phyloP scores from a whole-genome alignment of 345 rosid genomes.

The Salix suchowensis region DNA sequence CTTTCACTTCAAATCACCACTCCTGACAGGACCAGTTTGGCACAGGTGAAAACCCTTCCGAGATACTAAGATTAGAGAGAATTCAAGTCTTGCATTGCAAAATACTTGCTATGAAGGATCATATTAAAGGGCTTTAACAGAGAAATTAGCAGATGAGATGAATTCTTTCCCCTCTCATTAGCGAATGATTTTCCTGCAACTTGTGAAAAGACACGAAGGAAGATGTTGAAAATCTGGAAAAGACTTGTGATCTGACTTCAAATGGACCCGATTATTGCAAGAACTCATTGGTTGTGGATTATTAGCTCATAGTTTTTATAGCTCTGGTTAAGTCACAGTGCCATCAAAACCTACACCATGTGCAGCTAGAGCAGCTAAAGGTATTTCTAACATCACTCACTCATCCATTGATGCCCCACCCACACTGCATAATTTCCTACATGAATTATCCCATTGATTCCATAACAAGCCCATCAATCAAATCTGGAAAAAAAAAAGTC shows the following conservation, averaged over 20 bases:
- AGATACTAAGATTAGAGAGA: background rate
- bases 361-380: slow-evolving; percentile 19
- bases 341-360: slow-evolving; percentile 17
- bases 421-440: slow-evolving; percentile 32
- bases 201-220: slow-evolving; percentile 3
- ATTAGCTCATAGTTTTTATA: slow-evolving; percentile 1
- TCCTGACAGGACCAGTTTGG: slow-evolving; percentile 5
- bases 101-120: no score
- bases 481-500: slow-evolving; percentile 5
- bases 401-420: slow-evolving; percentile 55
- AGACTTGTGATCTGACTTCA: slow-evolving; percentile 14
- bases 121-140: background rate
- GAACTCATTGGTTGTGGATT: background rate
- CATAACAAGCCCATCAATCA: slow-evolving; percentile 57
- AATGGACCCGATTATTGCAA: slow-evolving; percentile 13
- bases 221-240: slow-evolving; percentile 8
- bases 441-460: slow-evolving; percentile 38
- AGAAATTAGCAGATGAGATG: background rate
- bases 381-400: slow-evolving; percentile 37
- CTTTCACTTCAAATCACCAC: slow-evolving; percentile 10
- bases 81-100: background rate
- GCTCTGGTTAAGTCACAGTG: slow-evolving; percentile 19
- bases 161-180: background rate
- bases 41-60: background rate
- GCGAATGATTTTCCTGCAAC: background rate